These are phyloP conservation scores for Iris macrosiphon DNA, from an alignment of 106 monocot genomes.

Conservation along the genomic window DNA sequence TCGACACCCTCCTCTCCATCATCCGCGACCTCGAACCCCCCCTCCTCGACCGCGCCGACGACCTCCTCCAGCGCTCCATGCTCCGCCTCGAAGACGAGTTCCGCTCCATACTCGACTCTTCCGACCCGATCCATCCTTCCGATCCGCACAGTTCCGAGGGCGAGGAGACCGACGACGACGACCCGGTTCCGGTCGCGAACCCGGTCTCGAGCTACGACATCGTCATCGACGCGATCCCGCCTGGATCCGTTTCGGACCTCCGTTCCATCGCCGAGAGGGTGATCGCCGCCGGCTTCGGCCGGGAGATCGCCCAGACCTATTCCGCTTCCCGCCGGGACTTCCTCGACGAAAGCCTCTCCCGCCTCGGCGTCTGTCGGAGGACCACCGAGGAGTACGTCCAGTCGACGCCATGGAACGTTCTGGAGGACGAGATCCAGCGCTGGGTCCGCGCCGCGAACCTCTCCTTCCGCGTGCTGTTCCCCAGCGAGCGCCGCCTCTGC, in stretches of 20 bases:
- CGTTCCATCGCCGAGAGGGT: constrained; percentile 50
- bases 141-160: constrained; percentile 18
- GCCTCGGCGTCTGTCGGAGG: constrained; percentile 45
- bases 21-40: constrained; percentile 23
- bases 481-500: constrained; percentile 68
- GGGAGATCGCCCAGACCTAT: constrained; percentile 48
- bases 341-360: constrained; percentile 56
- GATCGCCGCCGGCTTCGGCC: constrained; percentile 50
- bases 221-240: constrained; percentile 61
- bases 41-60: constrained; percentile 42
- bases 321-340: constrained; percentile 40
- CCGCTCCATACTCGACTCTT: constrained; percentile 42
- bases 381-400: constrained; percentile 34
- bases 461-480: constrained; percentile 47
- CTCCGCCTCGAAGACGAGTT: constrained; percentile 82
- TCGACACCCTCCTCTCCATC: constrained; percentile 54
- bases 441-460: constrained; percentile 52
- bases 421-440: constrained; percentile 55
- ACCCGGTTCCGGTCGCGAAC: constrained; percentile 41
- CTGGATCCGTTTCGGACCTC: constrained; percentile 52
- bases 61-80: constrained; percentile 63
- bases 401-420: constrained; percentile 36
- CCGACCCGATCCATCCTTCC: constrained; percentile 21
- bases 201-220: constrained; percentile 54
- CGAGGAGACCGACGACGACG: constrained; percentile 22